Base-by-base conservation (phyloP, 768 basidiomycete genomes). In the Galerina marginata region DNA sequence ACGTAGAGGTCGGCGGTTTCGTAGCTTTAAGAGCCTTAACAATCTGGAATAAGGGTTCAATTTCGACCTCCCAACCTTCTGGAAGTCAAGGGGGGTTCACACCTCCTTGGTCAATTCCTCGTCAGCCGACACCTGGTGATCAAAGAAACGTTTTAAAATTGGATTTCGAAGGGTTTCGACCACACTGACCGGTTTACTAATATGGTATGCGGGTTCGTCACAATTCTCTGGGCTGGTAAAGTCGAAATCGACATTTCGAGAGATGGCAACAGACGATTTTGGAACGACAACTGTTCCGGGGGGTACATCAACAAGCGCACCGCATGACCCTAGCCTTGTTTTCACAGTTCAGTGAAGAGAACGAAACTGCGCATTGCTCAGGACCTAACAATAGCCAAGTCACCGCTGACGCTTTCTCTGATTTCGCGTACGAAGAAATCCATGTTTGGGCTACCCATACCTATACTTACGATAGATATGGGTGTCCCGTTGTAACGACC, bases 371-470 rank as follows among this genome's bases (percentile, higher is more conserved):
- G 51, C 54, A 49, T 46, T 40, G 46, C 29, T 55, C 40, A 43
- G 51, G 71, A 83, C 83, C 84, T 81, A 66, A 86, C 72, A 48
- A 84, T 72, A 59, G 71, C 71, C 77, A 86, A 78, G 69, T 86
- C 84, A 14, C 92, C 92, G 59, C 72, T 79, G 40, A 92, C 71
- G 65, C 88, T 87, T 72, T 93, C 92, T 61, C 91, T 81, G 25
- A 83, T 85, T 75, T 94, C 92, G 62, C 92, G 84, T 20, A 94
- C 83, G 71, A 93, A 92, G 75, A 93, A 94, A 72, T 94, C 92
- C 77, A 88, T 89, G 74, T 91, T 93, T 0, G 91, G 84, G 60
- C 76, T 79, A 16, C 92, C 92, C 92, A 93, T 94, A 11, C 92
- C 92, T 56, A 93, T 92, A 64, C 88, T 89, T 43, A 92, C 78